Evolutionary conservation across 2,329 filamentous ascomycete genomes (phyloP), one percentile per base, ranked within the genome.

Genomic region (Sclerotinia spermophila): DNA sequence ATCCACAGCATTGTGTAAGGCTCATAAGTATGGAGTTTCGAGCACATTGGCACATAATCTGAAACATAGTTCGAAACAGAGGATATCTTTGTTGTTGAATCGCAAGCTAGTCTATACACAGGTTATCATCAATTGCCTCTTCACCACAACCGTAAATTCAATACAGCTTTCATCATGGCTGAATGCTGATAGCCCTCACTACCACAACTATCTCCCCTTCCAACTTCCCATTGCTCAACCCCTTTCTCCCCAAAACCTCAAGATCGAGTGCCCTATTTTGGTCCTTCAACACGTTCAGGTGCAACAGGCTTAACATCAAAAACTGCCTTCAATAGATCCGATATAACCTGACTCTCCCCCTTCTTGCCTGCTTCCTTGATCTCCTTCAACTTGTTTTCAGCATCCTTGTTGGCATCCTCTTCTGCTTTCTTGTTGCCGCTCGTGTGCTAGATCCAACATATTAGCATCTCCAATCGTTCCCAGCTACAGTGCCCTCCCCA

Each of bases 361-460:
- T 94, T 92, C 81, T 91, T 87, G 73, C 94, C 95, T 45, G 93
- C 89, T 69, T 86, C 86, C 81, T 92, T 87, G 80, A 98, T 98
- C 81, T 92, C 89, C 81, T 90, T 86, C 77, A 98, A 89, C 83
- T 96, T 90, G 77, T 82, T 85, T 73, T 97, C 92, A 68, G 92
- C 92, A 75, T 95, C 92, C 82, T 90, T 90, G 82, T 89, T 88
- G 75, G 93, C 92, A 78, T 94, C 89, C 73, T 89, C 87, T 81
- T 95, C 92, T 74, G 92, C 91, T 76, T 90, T 88, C 82, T 91
- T 89, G 86, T 97, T 97, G 79, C 94, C 94, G 81, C 92, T 92
- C 78, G 92, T 91, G 84, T 99, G 95, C 95, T 98, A 77, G 76
- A 68, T 40, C 27, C 24, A 40, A 56, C 62, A 66, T n/a, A 69